phyloP scores from a whole-genome alignment of 495 filamentous ascomycete species.

The Neurospora cerealis region DNA sequence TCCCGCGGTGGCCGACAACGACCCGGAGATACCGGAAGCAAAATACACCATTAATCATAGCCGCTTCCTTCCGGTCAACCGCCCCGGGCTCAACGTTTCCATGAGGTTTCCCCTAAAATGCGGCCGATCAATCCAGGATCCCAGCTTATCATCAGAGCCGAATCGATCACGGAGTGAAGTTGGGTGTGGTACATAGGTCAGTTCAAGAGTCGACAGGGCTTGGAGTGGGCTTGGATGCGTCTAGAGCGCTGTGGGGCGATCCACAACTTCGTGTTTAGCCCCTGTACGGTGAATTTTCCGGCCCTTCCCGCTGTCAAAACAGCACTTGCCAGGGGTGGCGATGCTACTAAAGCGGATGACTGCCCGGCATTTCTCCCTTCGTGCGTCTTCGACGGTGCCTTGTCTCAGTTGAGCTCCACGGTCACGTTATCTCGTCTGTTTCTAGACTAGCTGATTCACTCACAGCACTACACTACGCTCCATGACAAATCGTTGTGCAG shows the following conservation, averaged over 20 bases:
- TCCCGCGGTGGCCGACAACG: not conserved
- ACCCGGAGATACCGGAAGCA: not conserved
- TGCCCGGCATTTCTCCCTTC: not conserved
- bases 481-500: not conserved
- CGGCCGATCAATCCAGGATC: not conserved
- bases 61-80: not conserved
- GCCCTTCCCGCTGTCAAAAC: not conserved
- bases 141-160: not conserved
- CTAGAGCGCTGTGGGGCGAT: not conserved
- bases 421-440: not conserved
- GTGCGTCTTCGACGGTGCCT: not conserved
- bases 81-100: not conserved
- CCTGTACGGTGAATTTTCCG: not conserved
- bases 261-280: not conserved
- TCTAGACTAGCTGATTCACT: not conserved
- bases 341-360: not conserved
- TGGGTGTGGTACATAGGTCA: not conserved
- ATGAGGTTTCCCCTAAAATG: not conserved
- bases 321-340: not conserved
- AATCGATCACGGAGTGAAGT: not conserved
- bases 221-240: not conserved
- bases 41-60: not conserved
- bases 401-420: not conserved
- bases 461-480: not conserved
- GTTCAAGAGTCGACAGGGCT: not conserved